These are phyloP conservation scores for Fusarium graminum DNA, from an alignment of 2,329 filamentous ascomycete genomes.

Conservation along the genomic window DNA sequence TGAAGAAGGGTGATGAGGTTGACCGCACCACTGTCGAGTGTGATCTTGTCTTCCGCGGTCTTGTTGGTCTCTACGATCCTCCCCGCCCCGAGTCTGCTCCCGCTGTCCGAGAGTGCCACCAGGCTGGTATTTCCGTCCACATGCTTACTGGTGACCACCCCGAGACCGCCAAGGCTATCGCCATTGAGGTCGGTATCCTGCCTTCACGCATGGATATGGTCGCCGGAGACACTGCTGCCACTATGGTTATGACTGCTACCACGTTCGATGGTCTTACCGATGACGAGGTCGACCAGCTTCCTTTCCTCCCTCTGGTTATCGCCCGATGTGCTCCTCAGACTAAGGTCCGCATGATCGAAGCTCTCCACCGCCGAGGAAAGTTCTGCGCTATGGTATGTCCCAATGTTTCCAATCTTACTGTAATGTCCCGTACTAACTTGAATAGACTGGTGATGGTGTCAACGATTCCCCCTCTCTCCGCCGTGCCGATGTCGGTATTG, in stretches of 20 bases:
- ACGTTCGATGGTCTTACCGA: slow-evolving; percentile 74
- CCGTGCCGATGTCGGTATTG: slow-evolving; percentile 78
- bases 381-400: slow-evolving; percentile 73
- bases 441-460: slow-evolving; percentile 75
- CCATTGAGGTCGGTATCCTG: slow-evolving; percentile 72
- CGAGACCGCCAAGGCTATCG: slow-evolving; percentile 73
- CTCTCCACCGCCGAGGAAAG: slow-evolving; percentile 72
- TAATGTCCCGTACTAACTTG: slow-evolving; percentile 20
- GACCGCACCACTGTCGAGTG: slow-evolving; percentile 69
- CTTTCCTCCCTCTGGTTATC: slow-evolving; percentile 75
- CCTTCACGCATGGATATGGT: slow-evolving; percentile 62
- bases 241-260: slow-evolving; percentile 73
- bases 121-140: slow-evolving; percentile 74
- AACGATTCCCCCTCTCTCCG: slow-evolving; percentile 80
- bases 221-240: slow-evolving; percentile 65
- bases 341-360: slow-evolving; percentile 81
- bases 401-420: neutral
- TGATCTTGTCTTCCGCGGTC: slow-evolving; percentile 72
- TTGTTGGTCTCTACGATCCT: slow-evolving; percentile 79
- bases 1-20: slow-evolving; percentile 59
- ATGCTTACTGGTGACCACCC: slow-evolving; percentile 78
- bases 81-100: slow-evolving; percentile 75
- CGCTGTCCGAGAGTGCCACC: slow-evolving; percentile 69
- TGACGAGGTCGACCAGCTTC: slow-evolving; percentile 72
- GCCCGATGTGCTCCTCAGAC: slow-evolving; percentile 77